Conservation (phyloP, 768 basidiomycete genomes). For the Mycena chlorophos region DNA sequence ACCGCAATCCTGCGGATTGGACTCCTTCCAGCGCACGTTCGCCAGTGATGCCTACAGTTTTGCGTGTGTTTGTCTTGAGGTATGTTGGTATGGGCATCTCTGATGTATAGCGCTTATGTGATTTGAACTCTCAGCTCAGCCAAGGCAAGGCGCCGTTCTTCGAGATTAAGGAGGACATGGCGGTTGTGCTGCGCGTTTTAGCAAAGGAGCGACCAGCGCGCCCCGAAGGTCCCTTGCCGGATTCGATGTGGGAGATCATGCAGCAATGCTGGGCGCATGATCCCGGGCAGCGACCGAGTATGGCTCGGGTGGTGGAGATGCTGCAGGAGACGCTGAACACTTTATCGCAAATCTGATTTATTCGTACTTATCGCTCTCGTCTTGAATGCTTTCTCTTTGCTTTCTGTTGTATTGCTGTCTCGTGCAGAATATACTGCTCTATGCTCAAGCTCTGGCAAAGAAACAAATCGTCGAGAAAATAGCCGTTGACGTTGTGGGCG, state of each 20-base stretch:
- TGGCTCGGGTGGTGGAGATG: conserved; percentile 19
- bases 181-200: conserved; percentile 24
- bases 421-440: too few relatives aligned
- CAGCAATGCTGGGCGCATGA: conserved; percentile 22
- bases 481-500: too few relatives aligned
- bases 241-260: conserved; percentile 19
- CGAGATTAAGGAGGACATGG: conserved; percentile 20
- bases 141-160: conserved; percentile 24
- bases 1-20: conserved; percentile 23
- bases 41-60: conserved; percentile 27
- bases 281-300: conserved; percentile 14
- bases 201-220: conserved; percentile 23
- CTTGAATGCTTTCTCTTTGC: too few relatives aligned
- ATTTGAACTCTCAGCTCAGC: conserved; percentile 19
- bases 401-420: too few relatives aligned
- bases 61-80: conserved; percentile 27
- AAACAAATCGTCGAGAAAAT: too few relatives aligned
- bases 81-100: conserved; percentile 1
- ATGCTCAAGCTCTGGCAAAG: too few relatives aligned
- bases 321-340: too few relatives aligned
- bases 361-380: too few relatives aligned
- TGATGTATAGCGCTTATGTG: not conserved
- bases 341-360: too few relatives aligned
- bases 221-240: conserved; percentile 8
- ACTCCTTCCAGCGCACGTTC: conserved; percentile 22